A percentile compares a stretch with the other conserved stretches of the same genome.
These are phyloP conservation scores for Chytridium lagenaria DNA, from an alignment of 371 early-diverging fungal genomes.

Conservation along the genomic window DNA sequence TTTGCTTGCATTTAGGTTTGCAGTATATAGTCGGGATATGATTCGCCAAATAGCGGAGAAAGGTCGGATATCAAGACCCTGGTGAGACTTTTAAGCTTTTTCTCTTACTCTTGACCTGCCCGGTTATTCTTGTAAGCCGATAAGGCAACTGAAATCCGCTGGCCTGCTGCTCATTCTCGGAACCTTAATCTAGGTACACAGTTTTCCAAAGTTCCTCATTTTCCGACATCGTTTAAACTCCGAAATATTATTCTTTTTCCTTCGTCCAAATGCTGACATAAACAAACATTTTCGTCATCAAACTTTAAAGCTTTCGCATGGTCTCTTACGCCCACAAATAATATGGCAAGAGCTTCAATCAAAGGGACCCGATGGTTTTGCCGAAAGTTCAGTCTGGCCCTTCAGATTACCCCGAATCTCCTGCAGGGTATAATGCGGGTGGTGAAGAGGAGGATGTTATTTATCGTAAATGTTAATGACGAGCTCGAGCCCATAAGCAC, in stretches of 20 bases:
- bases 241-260: not conserved
- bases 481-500: conserved; percentile 29
- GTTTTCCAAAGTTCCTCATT: not conserved
- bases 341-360: conserved; percentile 45
- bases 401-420: conserved; percentile 41
- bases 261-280: not conserved
- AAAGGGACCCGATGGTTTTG: conserved; percentile 23
- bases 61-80: conserved; percentile 50
- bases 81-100: conserved; percentile 30
- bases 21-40: conserved; percentile 48
- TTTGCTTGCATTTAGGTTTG: conserved; percentile 49
- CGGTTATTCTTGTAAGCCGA: too few species aligned
- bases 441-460: conserved; percentile 45
- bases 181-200: not conserved
- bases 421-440: conserved; percentile 44
- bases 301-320: conserved; percentile 52
- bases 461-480: conserved; percentile 44
- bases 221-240: not conserved
- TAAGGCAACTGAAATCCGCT: too few species aligned
- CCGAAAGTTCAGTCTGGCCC: conserved; percentile 38
- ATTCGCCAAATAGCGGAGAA: conserved; percentile 44
- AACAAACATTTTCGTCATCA: too few species aligned
- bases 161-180: not conserved
- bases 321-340: conserved; percentile 47
- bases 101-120: not conserved